phyloP scores from a whole-genome alignment of 1,139 yeast genomes.

The Blastobotrys arbuscula region DNA sequence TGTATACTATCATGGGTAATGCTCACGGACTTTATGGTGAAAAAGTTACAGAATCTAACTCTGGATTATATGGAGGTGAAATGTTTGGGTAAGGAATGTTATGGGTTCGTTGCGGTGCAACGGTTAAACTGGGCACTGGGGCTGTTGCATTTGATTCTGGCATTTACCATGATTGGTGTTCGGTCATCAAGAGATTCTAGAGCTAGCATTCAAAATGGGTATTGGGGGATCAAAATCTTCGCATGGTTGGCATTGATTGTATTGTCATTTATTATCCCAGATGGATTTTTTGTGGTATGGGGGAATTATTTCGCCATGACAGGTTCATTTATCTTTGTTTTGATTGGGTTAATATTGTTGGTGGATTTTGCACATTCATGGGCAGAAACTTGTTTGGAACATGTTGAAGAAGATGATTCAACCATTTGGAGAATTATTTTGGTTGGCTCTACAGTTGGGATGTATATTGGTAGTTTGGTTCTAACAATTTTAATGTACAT shows the following conservation, averaged over 20 bases:
- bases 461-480: conserved; percentile 70
- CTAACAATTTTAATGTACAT: conserved; percentile 77
- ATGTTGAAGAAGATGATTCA: conserved; percentile 82
- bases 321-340: conserved; percentile 76
- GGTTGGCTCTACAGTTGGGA: conserved; percentile 77
- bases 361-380: conserved; percentile 98
- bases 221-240: conserved; percentile 74
- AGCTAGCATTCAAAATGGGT: conserved; percentile 79
- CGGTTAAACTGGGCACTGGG: conserved; percentile 88
- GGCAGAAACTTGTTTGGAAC: conserved; percentile 94
- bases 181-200: conserved; percentile 75
- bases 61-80: conserved; percentile 57
- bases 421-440: conserved; percentile 75
- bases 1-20: conserved; percentile 87
- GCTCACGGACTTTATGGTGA: conserved; percentile 73
- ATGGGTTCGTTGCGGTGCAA: conserved; percentile 89
- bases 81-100: conserved; percentile 82
- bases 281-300: conserved; percentile 78
- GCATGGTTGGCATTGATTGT: conserved; percentile 55
- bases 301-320: conserved; percentile 86
- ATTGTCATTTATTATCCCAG: conserved; percentile 75
- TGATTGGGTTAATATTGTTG: conserved; percentile 81
- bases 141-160: conserved; percentile 65
- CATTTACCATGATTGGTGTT: conserved; percentile 62
- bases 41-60: conserved; percentile 67